phyloP scores from a whole-genome alignment of 2,329 filamentous ascomycete genomes.

The Curvularia sp. region DNA sequence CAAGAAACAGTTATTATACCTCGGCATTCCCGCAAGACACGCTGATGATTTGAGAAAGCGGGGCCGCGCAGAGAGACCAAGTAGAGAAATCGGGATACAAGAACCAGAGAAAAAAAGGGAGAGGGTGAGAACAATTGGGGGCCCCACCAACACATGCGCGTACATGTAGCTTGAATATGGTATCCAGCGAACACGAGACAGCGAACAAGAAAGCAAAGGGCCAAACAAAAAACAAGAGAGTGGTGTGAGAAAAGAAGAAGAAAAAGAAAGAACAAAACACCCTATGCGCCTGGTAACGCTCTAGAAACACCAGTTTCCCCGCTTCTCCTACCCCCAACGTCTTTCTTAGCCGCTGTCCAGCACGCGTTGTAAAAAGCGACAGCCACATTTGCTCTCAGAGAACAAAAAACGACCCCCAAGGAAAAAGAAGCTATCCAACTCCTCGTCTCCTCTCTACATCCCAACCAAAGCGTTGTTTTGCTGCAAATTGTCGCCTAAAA shows the following conservation, averaged over 20 bases:
- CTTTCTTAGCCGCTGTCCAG: conserved; percentile 1
- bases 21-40: not conserved
- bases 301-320: not conserved
- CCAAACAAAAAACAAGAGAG: not conserved
- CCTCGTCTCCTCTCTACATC: not conserved
- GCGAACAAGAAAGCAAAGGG: not conserved
- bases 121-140: too few species aligned
- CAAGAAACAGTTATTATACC: not conserved
- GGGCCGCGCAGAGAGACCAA: too few species aligned
- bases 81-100: too few species aligned
- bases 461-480: not conserved
- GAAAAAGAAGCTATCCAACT: not conserved
- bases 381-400: not conserved
- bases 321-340: not conserved
- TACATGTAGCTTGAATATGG: conserved; percentile 8
- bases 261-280: conserved; percentile 2
- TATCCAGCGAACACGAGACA: conserved; percentile 12
- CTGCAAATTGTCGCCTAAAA: not conserved
- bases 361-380: not conserved
- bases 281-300: conserved; percentile 11
- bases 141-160: too few species aligned
- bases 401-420: not conserved
- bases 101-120: too few species aligned
- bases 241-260: not conserved
- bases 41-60: too few species aligned